Evolutionary conservation across 208 protist genomes (phyloP), one percentile per base, ranked within the genome.

Genomic region (Trypanosoma lewisi): DNA sequence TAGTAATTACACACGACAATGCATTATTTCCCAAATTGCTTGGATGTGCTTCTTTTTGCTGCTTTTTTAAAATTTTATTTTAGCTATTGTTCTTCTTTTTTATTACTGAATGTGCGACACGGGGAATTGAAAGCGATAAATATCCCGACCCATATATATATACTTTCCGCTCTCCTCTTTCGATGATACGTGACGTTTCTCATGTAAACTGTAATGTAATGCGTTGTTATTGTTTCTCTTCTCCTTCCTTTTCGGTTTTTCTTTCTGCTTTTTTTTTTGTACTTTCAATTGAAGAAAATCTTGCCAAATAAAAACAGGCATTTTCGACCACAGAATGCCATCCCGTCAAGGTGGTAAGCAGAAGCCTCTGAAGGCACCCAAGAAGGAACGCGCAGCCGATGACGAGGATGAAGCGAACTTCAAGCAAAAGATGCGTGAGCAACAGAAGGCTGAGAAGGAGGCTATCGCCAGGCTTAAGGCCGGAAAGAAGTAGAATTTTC

Each of bases 371-470:
- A 95, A 92, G 77, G 81, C 83, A 37, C 83, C 89, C 37, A 95
- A 93, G 77, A 95, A 95, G 85, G 77, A 85, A 11, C 71, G 70
- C 19, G 19, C 19, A 36, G 89, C 92, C 12, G 31, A 63, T 55
- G 78, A 82, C 49, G 89, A 95, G 31, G 85, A 92, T 17, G 89
- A 95, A 33, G 33, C 80, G 1, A 85, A 81, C 48, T 83, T 89
- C 53, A 86, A 88, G 80, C 70, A 89, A 61, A 89, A 83, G 70
- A 70, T 77, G 76, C 80, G 82, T 45, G 88, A 91, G 0, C 84
- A 89, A 71, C 75, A 94, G 67, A 94, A 90, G 78, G 83, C 83
- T 16, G 84, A 94, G 74, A 94, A 94, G 82, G 87, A 94, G 14
- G 84, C 84, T 41, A 91, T 94, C 51, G 81, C 75, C 2, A 94